phyloP scores from a whole-genome alignment of 2,329 filamentous ascomycete genomes.

The Xylaria sp. region DNA sequence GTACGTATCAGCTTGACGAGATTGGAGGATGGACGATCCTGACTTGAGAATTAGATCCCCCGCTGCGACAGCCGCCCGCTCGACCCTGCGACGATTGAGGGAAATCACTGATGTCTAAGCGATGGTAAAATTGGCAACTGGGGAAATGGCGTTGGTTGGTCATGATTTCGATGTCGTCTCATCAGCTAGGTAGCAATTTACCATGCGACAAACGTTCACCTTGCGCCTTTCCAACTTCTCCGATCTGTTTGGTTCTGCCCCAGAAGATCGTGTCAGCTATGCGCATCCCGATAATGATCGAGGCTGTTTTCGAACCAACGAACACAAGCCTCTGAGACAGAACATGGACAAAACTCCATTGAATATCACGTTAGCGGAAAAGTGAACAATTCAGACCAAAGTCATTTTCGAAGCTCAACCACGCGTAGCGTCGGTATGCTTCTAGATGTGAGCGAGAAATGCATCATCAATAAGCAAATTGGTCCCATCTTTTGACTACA shows the following conservation, averaged over 20 bases:
- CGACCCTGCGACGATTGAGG: slow-evolving; percentile 38
- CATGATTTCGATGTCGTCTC: slow-evolving; percentile 39
- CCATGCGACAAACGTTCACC: slow-evolving; percentile 35
- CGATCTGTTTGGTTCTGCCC: slow-evolving; percentile 13
- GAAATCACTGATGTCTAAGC: slow-evolving; percentile 40
- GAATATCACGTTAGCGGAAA: background rate
- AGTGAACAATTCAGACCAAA: slow-evolving; percentile 1
- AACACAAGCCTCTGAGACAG: background rate
- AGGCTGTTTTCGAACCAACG: background rate
- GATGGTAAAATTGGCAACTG: slow-evolving; percentile 33
- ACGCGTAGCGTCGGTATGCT: slow-evolving; percentile 7
- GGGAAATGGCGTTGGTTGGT: slow-evolving; percentile 39
- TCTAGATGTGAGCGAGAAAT: slow-evolving; percentile 8
- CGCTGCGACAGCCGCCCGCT: slow-evolving; percentile 38
- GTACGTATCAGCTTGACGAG: slow-evolving; percentile 70
- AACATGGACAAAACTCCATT: background rate
- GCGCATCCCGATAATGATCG: background rate
- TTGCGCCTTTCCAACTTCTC: slow-evolving; percentile 27
- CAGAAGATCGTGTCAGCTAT: slow-evolving; percentile 8
- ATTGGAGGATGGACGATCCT: slow-evolving; percentile 10
- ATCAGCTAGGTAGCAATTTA: slow-evolving; percentile 39
- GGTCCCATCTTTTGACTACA: background rate
- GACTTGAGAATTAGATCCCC: slow-evolving; percentile 32
- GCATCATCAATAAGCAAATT: background rate
- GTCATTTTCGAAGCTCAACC: background rate